Base-by-base conservation (phyloP, 2,329 filamentous ascomycete genomes). In the Lecanosticta acicola region DNA sequence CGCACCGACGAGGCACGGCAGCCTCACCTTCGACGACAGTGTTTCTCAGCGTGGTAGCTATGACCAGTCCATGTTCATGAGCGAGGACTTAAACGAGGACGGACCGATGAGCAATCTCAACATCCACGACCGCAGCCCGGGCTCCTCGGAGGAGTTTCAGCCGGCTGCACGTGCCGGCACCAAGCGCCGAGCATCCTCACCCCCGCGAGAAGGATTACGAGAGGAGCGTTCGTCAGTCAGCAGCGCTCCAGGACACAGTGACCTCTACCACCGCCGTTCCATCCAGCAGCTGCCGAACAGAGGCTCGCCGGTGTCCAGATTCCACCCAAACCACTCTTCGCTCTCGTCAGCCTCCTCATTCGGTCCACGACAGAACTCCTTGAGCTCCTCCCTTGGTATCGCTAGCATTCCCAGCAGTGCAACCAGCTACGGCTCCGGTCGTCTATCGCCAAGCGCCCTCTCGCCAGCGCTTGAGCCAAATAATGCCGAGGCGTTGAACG, bases 331-430 rank as follows among this genome's bases (percentile, higher is more conserved):
- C 47, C 75, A 80, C 56, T 77, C 79, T 38, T 84, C 81, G 17
- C 63, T 83, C 18, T 85, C 82, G 4, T 83, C 82, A n/a, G 72
- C 74, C 7, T 80, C 80, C n/a, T 84, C 80, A 4, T 68, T 74
- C 20, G 77, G 76, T 39, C 73, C 77, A 49, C 76, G 79, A 52
- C 80, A 76, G 37, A 76, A 76, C 20, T 85, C 81, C 1, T 77
- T 82, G 57, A 76, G 79, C 10, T 84, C 81, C 5, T 79, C 78
- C 5, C 70, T 74, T 46, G 74, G 72, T 8, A 65, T 83, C 16
- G 43, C 60, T 7, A 84, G 81, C 14, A 69, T 78, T 54, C 76
- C 76, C 36, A 84, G 80, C 66, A 85, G 80, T 61, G 74, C 81
- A 59, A 83, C 81, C 26, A 84, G 79, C 60, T 75, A 81, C 53